A percentile compares a stretch with the other conserved stretches of the same genome.
phyloP scores from a whole-genome alignment of 805 yeast species.

The Pichia heedii region DNA sequence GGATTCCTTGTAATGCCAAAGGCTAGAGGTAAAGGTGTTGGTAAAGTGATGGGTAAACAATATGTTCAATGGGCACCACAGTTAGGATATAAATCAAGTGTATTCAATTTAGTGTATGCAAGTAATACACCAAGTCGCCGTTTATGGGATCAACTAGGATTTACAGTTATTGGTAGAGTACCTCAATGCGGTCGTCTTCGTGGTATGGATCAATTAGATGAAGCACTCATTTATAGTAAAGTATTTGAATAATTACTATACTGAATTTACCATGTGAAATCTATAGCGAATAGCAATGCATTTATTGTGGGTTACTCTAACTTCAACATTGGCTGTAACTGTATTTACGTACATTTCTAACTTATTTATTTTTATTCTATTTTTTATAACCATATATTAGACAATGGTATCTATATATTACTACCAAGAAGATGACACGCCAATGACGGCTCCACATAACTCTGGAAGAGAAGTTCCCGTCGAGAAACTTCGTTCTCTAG shows the following conservation, averaged over 20 bases:
- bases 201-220: conserved; percentile 50
- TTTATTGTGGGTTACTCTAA: too few relatives aligned
- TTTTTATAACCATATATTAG: background rate
- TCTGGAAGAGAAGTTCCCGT: conserved; percentile 51
- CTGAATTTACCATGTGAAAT: too few relatives aligned
- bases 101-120: conserved; percentile 80
- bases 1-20: conserved; percentile 64
- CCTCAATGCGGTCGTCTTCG: conserved; percentile 59
- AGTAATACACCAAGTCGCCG: conserved; percentile 65
- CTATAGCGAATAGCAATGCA: too few relatives aligned
- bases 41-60: conserved; percentile 55
- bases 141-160: conserved; percentile 81
- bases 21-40: conserved; percentile 54
- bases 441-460: conserved; percentile 62
- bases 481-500: conserved; percentile 46
- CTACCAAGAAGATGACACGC: conserved; percentile 49
- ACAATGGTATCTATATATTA: conserved; percentile 33
- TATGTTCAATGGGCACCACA: conserved; percentile 68
- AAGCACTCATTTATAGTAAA: conserved; percentile 73
- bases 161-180: conserved; percentile 66
- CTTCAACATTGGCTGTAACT: too few relatives aligned
- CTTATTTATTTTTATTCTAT: too few relatives aligned
- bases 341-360: too few relatives aligned
- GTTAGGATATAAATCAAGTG: conserved; percentile 73
- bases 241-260: too few relatives aligned